Percentiles rank a stretch among this genome's conserved stretches.
These are phyloP conservation scores for Cinchona pubescens DNA, from an alignment of 257 asterid species.

Conservation along the genomic window DNA sequence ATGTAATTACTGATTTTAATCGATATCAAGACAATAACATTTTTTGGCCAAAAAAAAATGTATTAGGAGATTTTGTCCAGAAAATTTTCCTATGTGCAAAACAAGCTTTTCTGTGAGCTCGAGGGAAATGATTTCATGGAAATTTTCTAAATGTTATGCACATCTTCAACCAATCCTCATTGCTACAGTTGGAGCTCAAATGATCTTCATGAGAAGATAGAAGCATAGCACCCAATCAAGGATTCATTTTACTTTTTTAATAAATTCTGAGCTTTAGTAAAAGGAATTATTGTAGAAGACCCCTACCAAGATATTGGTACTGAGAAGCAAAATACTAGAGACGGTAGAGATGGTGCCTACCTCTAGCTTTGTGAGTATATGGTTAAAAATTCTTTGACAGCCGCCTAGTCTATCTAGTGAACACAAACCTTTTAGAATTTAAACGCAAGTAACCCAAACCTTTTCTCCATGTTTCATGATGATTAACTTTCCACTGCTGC, in stretches of 20 bases:
- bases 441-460: neutral
- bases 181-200: neutral
- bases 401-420: too few relatives aligned
- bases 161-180: neutral
- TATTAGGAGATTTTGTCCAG: neutral
- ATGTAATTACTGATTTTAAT: too few relatives aligned
- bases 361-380: too few relatives aligned
- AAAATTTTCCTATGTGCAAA: neutral
- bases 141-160: too few relatives aligned
- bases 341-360: neutral
- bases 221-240: neutral
- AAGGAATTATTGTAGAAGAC: neutral
- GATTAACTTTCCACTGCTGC: neutral
- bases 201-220: neutral
- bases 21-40: too few relatives aligned
- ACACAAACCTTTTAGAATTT: too few relatives aligned
- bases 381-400: too few relatives aligned
- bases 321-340: neutral
- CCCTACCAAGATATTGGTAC: neutral
- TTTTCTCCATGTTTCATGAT: neutral
- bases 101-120: neutral
- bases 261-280: neutral
- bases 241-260: neutral
- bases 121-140: neutral
- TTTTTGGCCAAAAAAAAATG: too few relatives aligned